Conservation (phyloP, 148 eudicot genomes). For the Amaranthus palmeri region DNA sequence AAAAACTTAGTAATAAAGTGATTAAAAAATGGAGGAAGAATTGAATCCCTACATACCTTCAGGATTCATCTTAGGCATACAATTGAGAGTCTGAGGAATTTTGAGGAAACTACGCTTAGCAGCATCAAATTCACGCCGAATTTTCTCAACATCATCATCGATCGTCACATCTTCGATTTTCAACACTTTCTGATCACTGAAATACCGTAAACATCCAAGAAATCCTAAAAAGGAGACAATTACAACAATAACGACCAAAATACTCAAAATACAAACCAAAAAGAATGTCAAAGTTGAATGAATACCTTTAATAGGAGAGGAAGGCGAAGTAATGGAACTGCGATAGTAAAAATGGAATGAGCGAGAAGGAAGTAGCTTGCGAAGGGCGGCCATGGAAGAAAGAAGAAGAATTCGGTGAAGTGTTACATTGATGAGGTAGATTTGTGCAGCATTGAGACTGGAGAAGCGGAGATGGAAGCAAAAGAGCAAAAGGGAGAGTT, state of each 20-base stretch:
- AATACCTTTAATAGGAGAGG: constrained; percentile 12
- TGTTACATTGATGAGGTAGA: background rate
- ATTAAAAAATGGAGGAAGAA: background rate
- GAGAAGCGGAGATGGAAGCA: too few species aligned
- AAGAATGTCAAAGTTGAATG: background rate
- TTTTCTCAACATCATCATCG: constrained; percentile 48
- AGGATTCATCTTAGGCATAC: constrained; percentile 78
- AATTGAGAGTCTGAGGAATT: constrained; percentile 68
- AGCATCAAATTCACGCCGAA: constrained; percentile 52
- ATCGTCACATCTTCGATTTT: constrained; percentile 38
- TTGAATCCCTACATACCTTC: constrained; percentile 38
- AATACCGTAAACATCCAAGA: constrained; percentile 35
- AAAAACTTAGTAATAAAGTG: too few species aligned
- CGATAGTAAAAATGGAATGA: constrained; percentile 3
- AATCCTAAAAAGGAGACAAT: constrained; percentile 11
- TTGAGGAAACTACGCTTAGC: constrained; percentile 57
- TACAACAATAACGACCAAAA: background rate
- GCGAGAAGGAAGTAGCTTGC: constrained; percentile 14
- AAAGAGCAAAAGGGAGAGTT: too few species aligned
- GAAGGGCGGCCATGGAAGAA: constrained; percentile 15
- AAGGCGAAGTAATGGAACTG: background rate
- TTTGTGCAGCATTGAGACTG: too few species aligned
- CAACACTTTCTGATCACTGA: constrained; percentile 35
- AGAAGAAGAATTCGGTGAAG: constrained; percentile 1
- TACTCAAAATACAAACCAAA: background rate